Evolutionary conservation across 2,329 filamentous ascomycete genomes (phyloP).

Genomic region (Phaeosphaeriaceae sp.): DNA sequence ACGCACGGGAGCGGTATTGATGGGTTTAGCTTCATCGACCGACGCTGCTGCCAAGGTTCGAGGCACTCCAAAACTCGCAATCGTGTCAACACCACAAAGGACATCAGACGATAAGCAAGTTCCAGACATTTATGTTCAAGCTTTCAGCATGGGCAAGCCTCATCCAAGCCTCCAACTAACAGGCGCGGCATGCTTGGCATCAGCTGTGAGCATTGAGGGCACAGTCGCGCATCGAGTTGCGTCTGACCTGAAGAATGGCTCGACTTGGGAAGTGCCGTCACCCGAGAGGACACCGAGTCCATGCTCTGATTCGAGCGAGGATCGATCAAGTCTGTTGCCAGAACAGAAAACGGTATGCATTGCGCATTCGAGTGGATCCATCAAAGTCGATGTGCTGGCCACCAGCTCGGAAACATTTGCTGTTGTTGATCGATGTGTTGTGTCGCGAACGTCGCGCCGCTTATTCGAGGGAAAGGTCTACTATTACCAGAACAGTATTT

Average conservation of each 20-base stretch:
- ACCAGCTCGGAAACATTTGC: slow-evolving; percentile 21
- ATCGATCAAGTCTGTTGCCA: slow-evolving; percentile 5
- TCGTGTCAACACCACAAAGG: slow-evolving; percentile 51
- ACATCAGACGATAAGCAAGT: background rate
- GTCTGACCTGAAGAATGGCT: background rate
- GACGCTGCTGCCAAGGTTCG: slow-evolving; percentile 51
- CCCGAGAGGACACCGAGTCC: slow-evolving; percentile 20
- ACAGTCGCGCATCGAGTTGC: slow-evolving; percentile 30
- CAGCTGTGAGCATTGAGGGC: slow-evolving; percentile 37
- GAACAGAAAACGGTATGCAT: slow-evolving; percentile 15
- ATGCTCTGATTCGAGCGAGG: slow-evolving; percentile 6
- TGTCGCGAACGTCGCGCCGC: slow-evolving; percentile 42
- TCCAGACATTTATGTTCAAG: slow-evolving; percentile 26
- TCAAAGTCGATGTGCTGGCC: slow-evolving; percentile 31
- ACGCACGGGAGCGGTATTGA: slow-evolving; percentile 60
- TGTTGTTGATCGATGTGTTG: slow-evolving; percentile 32
- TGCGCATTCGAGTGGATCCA: slow-evolving; percentile 33
- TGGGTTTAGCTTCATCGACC: slow-evolving; percentile 61
- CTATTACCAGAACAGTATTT: background rate
- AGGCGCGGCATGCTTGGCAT: slow-evolving; percentile 39
- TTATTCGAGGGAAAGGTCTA: background rate
- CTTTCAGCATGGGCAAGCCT: slow-evolving; percentile 42
- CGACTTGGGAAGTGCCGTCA: slow-evolving; percentile 7
- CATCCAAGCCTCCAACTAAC: slow-evolving; percentile 44
- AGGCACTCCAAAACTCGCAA: slow-evolving; percentile 67